Evolutionary conservation across 371 early-diverging fungal species (phyloP), one percentile per base, ranked within the genome.

Genomic region (Circinella umbellata): DNA sequence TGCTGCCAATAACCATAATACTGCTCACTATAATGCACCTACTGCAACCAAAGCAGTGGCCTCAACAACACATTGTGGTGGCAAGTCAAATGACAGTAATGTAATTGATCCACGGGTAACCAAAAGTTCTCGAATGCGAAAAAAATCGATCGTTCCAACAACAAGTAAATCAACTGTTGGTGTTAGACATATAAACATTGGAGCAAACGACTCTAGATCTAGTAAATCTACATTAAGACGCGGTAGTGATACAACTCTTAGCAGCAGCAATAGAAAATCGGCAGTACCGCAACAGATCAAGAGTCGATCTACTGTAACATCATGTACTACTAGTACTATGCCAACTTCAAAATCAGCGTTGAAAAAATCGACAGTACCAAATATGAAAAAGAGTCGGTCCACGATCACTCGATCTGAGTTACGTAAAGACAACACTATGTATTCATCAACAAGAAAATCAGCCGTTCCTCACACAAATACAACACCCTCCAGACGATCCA

Each of bases 341-440:
- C 8, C 53, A 6, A 4, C 53, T 6, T 6, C 53, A 53, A 53
- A 15, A 53, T 15, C 53, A 1, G 20, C 54, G 7, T 34, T 27
- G 2, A 57, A 49, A 51, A 64, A 64, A 34, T 61, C 62, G 9
- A 61, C 62, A 11, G 62, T 61, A 34, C 62, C 62, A 36, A 37
- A 61, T 18, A 18, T 61, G 62, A 39, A 34, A 9, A 63, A 57
- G 35, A 57, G 57, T 34, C 63, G 36, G n/a, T 27, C 27, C 27
- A 63, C 38, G 1, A 38, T 18, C 7, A 42, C 46, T 27, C 48
- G 48, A 11, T 63, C 46, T 38, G 63, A 63, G 6, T 34, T 57
- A 47, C 63, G 47, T 20, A 35, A 17, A 9, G 53, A 36, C 20
- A 53, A 7, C 17, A 64, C 48, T n/a, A 48, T n/a, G 17, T 8